These are phyloP conservation scores for Leccinum pallidistipes DNA, from an alignment of 1,284 basidiomycete species.

Conservation along the genomic window DNA sequence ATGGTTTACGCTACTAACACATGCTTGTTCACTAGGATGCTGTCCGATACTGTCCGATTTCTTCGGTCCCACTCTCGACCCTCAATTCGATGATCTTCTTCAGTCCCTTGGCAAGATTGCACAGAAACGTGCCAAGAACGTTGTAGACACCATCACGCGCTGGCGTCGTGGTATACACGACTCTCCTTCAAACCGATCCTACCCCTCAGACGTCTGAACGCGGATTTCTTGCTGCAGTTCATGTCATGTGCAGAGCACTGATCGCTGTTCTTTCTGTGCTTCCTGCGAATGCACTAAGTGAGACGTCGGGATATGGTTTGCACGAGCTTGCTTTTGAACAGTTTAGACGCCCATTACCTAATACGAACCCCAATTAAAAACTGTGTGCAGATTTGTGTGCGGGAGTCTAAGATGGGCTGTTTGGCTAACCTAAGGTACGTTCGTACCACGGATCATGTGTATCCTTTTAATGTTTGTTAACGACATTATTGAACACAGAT, in stretches of 20 bases:
- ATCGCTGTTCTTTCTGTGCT: constrained; percentile 75
- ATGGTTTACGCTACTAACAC: constrained; percentile 7
- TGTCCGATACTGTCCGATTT: constrained; percentile 60
- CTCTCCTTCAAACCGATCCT: constrained; percentile 49
- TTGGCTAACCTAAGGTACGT: constrained; percentile 73
- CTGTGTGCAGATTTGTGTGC: constrained; percentile 82
- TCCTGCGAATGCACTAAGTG: constrained; percentile 74
- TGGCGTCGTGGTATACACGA: constrained; percentile 84
- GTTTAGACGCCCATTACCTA: constrained; percentile 67
- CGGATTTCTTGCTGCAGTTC: constrained; percentile 80
- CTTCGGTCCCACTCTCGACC: constrained; percentile 72
- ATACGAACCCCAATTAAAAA: constrained; percentile 71
- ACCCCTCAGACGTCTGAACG: constrained; percentile 54
- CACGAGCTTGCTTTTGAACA: constrained; percentile 89
- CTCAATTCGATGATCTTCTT: constrained; percentile 79
- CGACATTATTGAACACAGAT: constrained; percentile 45
- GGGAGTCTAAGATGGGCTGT: constrained; percentile 77
- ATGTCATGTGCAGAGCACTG: constrained; percentile 85
- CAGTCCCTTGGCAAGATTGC: constrained; percentile 86
- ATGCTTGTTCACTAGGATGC: constrained; percentile 49
- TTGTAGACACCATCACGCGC: constrained; percentile 84
- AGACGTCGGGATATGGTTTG: constrained; percentile 72
- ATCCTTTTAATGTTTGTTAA: not conserved
- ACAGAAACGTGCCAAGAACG: constrained; percentile 79
- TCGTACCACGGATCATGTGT: not conserved